Evolutionary conservation across 2,329 filamentous ascomycete species (phyloP), one percentile per base, ranked within the genome.

Genomic region (Arthrobotrys pseudoclavata): DNA sequence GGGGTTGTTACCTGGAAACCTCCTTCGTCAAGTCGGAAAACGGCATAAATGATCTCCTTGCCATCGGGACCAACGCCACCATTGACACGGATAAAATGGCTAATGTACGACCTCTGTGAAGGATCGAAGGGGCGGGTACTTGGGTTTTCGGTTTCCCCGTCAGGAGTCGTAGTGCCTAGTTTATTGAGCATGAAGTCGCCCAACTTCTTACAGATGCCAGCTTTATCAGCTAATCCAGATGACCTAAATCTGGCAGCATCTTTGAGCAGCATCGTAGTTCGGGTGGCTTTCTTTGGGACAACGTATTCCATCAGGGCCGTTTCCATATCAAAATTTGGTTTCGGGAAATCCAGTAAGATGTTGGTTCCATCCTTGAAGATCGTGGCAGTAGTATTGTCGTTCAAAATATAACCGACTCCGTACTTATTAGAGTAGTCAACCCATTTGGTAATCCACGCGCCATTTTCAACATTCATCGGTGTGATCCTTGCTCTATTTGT

Each of bases 361-460:
- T 72, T 72, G 10, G 81, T 81, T 18, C 81, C 80, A 67, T 82
- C 86, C 68, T 86, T 86, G 78, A 86, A 84, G 66, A 88, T 84
- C 48, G 91, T 94, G 15, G 92, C 92, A 20, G 94, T 90, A 79
- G 90, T 93, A 31, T 92, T 92, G 80, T 95, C 91, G 79, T 92
- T 92, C 67, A 96, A 85, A 72, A 95, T 93, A 82, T 95, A 96
- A 40, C 92, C 92, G 15, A 96, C 87, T 12, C 92, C 92, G 83
- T 94, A 93, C 83, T 94, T 94, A 84, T 94, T 93, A 75, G 92
- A 93, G 83, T 96, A 96, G 83, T 96, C 92, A 5, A 96, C 92
- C 92, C 92, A 96, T 82, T 94, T 93, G 10, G 80, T 81, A 64
- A 81, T 79, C 68, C 81, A 82, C n/a, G 80, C 70, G 13, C 74